Percentiles rank a stretch among this genome's conserved stretches.
Evolutionary conservation across 768 basidiomycete genomes (phyloP).

Genomic region (Cystofilobasidium capitatum): DNA sequence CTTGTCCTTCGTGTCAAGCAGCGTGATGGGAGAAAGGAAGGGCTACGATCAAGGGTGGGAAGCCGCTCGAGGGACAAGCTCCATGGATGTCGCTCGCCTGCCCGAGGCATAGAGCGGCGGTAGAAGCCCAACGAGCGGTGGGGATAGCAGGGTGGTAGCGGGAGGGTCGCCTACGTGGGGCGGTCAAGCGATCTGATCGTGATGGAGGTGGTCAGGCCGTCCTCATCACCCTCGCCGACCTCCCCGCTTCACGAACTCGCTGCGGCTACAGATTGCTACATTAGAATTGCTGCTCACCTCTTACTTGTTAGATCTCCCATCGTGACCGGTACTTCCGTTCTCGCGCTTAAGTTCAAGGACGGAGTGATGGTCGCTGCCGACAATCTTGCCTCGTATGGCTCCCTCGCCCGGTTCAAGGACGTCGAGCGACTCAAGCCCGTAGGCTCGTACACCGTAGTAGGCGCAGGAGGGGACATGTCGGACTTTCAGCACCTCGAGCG

Average conservation of each 20-base stretch:
- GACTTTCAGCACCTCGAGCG: constrained; percentile 90
- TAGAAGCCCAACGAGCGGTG: too few relatives aligned
- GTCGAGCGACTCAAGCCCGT: constrained; percentile 77
- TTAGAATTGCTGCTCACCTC: background rate
- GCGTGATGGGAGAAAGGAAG: background rate
- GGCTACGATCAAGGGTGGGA: background rate
- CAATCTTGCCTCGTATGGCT: constrained; percentile 97
- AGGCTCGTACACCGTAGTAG: constrained; percentile 74
- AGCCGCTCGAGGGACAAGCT: background rate
- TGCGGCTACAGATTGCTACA: background rate
- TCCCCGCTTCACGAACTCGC: background rate
- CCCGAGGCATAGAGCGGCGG: background rate
- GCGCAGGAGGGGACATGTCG: constrained; percentile 91
- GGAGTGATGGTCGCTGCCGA: constrained; percentile 98
- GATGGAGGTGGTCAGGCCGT: too few relatives aligned
- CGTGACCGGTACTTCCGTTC: constrained; percentile 91
- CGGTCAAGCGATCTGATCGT: background rate
- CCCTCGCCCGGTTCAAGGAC: constrained; percentile 92
- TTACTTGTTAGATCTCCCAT: constrained; percentile 62
- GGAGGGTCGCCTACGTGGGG: background rate
- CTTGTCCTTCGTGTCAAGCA: background rate
- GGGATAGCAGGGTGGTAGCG: background rate
- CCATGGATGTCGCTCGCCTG: background rate
- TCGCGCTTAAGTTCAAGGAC: constrained; percentile 88
- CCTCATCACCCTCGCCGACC: background rate